Conservation (phyloP, 2,329 filamentous ascomycete genomes). For the Venturia asperata region DNA sequence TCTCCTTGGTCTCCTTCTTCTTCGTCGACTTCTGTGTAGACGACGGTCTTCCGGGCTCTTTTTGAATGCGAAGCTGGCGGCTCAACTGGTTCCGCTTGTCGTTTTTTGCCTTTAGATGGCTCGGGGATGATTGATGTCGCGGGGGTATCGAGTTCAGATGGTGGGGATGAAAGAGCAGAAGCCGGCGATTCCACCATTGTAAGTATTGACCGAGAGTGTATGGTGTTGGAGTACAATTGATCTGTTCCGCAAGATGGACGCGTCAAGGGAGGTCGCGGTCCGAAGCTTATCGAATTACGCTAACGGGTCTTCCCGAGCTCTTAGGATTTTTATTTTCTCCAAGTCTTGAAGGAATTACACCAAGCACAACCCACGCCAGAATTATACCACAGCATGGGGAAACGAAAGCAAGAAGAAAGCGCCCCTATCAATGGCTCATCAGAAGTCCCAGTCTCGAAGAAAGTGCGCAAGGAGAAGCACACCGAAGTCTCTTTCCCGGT, state of each 20-base stretch:
- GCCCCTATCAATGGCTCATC: background rate
- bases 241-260: background rate
- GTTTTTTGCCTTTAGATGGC: conserved; percentile 2
- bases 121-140: background rate
- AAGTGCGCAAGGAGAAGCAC: conserved; percentile 15
- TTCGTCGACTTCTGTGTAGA: background rate
- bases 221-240: background rate
- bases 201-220: background rate
- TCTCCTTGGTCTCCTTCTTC: conserved; percentile 3
- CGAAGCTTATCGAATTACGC: background rate
- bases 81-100: background rate
- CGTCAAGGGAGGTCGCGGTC: conserved; percentile 2
- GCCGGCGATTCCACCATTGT: background rate
- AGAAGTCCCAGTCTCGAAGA: conserved; percentile 6
- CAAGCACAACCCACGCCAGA: background rate
- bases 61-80: background rate
- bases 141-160: background rate
- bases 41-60: background rate
- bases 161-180: background rate
- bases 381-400: conserved; percentile 4
- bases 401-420: conserved; percentile 14
- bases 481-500: conserved; percentile 12
- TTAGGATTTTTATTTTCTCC: background rate
- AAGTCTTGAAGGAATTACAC: background rate
- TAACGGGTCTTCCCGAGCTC: background rate